Conservation (phyloP, 2,329 filamentous ascomycete genomes). For the Cercospora sp. region DNA sequence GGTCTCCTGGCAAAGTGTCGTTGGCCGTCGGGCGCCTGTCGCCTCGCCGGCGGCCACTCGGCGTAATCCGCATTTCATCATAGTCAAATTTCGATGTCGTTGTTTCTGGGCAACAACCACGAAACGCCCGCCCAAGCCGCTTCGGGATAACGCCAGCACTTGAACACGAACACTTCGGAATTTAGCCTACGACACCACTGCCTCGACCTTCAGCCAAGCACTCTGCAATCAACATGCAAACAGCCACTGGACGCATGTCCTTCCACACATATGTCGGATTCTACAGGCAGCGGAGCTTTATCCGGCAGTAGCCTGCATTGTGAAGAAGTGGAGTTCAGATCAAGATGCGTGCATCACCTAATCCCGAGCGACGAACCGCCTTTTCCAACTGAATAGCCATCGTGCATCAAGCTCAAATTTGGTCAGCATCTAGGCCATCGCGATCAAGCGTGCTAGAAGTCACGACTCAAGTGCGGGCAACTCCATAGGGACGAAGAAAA, state of each 20-base stretch:
- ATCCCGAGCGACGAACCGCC: not conserved
- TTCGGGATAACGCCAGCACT: not conserved
- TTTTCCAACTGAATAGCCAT: too few relatives aligned
- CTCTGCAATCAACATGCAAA: not conserved
- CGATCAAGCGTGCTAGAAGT: not conserved
- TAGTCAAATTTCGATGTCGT: not conserved
- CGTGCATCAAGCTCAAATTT: not conserved
- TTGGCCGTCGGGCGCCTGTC: not conserved
- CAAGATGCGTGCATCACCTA: not conserved
- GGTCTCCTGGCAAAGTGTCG: not conserved
- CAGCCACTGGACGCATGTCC: not conserved
- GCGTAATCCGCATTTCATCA: not conserved
- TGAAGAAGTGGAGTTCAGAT: not conserved
- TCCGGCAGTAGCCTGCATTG: not conserved
- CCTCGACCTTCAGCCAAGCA: not conserved
- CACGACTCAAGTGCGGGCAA: not conserved
- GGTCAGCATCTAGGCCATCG: not conserved
- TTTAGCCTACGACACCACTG: not conserved
- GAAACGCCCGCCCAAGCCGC: not conserved
- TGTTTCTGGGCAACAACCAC: conserved; percentile 3
- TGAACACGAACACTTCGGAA: not conserved
- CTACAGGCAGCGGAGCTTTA: not conserved
- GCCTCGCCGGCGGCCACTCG: conserved; percentile 1
- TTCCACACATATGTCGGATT: not conserved
- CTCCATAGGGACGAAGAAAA: not conserved